Evolutionary conservation across 139 green algal species (phyloP), one percentile per base, ranked within the genome.

Genomic region (Pleodorina starrii): DNA sequence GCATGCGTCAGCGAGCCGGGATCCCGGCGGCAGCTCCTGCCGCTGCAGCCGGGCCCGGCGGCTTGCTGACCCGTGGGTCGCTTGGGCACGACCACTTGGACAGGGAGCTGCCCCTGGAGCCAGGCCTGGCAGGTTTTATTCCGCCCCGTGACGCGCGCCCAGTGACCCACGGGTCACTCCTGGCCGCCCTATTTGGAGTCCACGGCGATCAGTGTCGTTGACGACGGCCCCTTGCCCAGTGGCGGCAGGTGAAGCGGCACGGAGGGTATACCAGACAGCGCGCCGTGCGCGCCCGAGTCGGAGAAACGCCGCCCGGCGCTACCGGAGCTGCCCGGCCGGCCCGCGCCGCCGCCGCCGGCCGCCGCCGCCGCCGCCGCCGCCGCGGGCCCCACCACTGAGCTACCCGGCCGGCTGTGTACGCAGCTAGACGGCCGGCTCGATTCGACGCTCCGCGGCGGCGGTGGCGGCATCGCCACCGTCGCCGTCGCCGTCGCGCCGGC

Each of bases 161-260:
- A n/a, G 66, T 9, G 19, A 27, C 66, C 66, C 43, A 75, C 32
- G 11, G 27, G 60, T n/a, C 27, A 72, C 27, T 10, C 25, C 27
- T n/a, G 60, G 60, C 63, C 32, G 32, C 27, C n/a, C 32, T 73
- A 76, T 32, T 76, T 76, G 32, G 44, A 57, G 25, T 80, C 72
- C 1, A 80, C 72, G 10, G 72, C 40, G 2, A 80, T 1, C 17
- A 75, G 38, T 16, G 79, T 25, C 0, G 27, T 71, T 0, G 79
- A 86, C 10, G 79, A 86, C 27, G 81, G 81, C 1, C 81, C 60
- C 0, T 29, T 32, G 2, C 54, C 32, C 1, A 88, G 68, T 32
- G 66, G 46, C 19, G 83, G 83, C 21, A 88, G 68, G 25, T 80
- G 44, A 1, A n/a, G 42, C n/a, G 83, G 83, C n/a, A 88, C 83